These are phyloP conservation scores for Pontederia paniculata DNA, from an alignment of 176 grass and related monocot genomes.

Conservation along the genomic window DNA sequence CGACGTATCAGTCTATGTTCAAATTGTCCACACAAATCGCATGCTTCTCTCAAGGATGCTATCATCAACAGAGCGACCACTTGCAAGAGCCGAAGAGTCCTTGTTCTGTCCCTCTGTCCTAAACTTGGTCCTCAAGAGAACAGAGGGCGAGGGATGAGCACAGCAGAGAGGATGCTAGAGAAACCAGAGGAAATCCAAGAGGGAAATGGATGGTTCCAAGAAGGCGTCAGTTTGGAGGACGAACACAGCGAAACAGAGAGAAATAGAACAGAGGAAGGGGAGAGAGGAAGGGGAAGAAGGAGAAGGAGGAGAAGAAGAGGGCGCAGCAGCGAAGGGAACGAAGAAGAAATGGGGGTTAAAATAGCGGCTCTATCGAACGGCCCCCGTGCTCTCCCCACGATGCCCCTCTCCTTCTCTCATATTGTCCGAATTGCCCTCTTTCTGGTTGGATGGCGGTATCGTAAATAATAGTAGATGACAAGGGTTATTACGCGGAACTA, in stretches of 20 bases:
- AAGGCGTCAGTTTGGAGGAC: neutral
- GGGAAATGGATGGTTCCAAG: neutral
- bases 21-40: neutral
- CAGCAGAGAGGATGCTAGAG: neutral
- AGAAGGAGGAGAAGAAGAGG: neutral
- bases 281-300: neutral
- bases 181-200: neutral
- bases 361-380: neutral
- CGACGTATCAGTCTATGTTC: neutral
- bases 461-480: no score
- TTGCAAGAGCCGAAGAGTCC: neutral
- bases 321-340: neutral
- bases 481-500: no score
- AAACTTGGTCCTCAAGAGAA: neutral
- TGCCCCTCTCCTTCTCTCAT: neutral
- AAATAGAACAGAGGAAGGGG: neutral
- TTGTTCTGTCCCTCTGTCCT: neutral
- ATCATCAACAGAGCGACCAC: neutral
- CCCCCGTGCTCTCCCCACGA: neutral
- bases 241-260: neutral
- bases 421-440: neutral
- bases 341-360: slow-evolving; percentile 2
- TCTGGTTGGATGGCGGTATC: no score
- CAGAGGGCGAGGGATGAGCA: neutral
- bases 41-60: neutral